Evolutionary conservation across 257 asterid genomes (phyloP), one percentile per base, ranked within the genome.

Genomic region (Buddleja alternifolia): DNA sequence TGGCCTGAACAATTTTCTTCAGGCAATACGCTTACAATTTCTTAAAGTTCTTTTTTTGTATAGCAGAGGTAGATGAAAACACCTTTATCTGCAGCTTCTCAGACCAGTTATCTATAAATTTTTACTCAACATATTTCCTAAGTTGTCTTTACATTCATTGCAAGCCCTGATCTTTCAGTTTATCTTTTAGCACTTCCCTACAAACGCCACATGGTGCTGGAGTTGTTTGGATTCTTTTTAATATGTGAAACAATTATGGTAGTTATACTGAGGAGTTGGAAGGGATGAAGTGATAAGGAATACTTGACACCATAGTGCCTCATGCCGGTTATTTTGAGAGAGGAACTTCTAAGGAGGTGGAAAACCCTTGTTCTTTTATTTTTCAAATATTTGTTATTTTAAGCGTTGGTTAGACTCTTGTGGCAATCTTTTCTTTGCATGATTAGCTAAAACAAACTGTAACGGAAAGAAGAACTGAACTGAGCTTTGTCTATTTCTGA

Each of bases 401-500:
- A 10, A 50, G 3, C 41, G 8, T 9, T 47, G 34, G 20, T 47
- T 25, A 34, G 42, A 48, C 47, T 15, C 32, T 47, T 41, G 29
- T 11, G 41, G 21, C 41, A 37, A 15, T 59, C 10, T 29, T 59
- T 4, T 0, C 2, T 16, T 37, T 7, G 7, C 16, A 36, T 10
- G 17, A 14, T 39, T 50, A 53, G 19, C 46, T 51, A 59, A 12
- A 58, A 34, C 39, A 8, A 4, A 45, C 8, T 6, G 0, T 47
- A 23, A 62, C 11, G 19, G 10, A 50, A 1, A 10, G 34, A 20
- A 21, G 24, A 25, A 20, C 36, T 25, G 69, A n/a, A 14, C 34
- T 29, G 34, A 60, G 48, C 17, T 57, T 67, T 51, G 40, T 24
- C 8, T 12, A 17, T 73, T 29, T 58, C 23, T 40, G 24, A 21